phyloP scores from a whole-genome alignment of 2,329 filamentous ascomycete genomes.

The Penicillium olsonii region DNA sequence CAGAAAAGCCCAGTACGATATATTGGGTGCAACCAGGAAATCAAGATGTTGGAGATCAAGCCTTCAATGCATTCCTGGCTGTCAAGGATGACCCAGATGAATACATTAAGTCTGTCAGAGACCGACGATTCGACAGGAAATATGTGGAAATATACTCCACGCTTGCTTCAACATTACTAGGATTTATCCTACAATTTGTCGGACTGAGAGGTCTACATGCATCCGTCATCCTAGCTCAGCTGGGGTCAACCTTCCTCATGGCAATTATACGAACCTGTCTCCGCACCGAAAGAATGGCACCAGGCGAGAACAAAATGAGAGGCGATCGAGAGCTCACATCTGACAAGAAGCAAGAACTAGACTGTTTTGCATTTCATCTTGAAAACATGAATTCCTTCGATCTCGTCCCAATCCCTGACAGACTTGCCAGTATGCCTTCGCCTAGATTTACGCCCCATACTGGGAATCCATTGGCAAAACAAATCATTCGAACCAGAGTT shows the following conservation, averaged over 20 bases:
- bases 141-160: slow-evolving; percentile 23
- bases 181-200: slow-evolving; percentile 43
- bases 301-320: slow-evolving; percentile 30
- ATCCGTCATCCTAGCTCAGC: slow-evolving; percentile 37
- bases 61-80: slow-evolving; percentile 39
- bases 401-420: slow-evolving; percentile 10
- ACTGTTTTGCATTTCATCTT: slow-evolving; percentile 34
- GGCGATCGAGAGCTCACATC: slow-evolving; percentile 23
- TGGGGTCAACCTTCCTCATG: slow-evolving; percentile 41
- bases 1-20: slow-evolving; percentile 30
- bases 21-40: slow-evolving; percentile 44
- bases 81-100: slow-evolving; percentile 24
- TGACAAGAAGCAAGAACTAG: slow-evolving; percentile 34
- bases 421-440: slow-evolving; percentile 10
- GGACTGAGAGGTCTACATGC: slow-evolving; percentile 41
- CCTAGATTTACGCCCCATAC: rapidly evolving
- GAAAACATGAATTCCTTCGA: slow-evolving; percentile 26
- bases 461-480: background rate
- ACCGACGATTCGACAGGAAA: slow-evolving; percentile 12
- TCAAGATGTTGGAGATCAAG: slow-evolving; percentile 41
- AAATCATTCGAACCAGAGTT: slow-evolving; percentile 24
- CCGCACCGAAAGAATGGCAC: slow-evolving; percentile 33
- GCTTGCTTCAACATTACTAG: slow-evolving; percentile 30
- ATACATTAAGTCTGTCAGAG: slow-evolving; percentile 33
- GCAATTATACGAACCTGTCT: slow-evolving; percentile 37